Conservation (phyloP, 2,329 filamentous ascomycete species). For the Hypoxylon sp. region DNA sequence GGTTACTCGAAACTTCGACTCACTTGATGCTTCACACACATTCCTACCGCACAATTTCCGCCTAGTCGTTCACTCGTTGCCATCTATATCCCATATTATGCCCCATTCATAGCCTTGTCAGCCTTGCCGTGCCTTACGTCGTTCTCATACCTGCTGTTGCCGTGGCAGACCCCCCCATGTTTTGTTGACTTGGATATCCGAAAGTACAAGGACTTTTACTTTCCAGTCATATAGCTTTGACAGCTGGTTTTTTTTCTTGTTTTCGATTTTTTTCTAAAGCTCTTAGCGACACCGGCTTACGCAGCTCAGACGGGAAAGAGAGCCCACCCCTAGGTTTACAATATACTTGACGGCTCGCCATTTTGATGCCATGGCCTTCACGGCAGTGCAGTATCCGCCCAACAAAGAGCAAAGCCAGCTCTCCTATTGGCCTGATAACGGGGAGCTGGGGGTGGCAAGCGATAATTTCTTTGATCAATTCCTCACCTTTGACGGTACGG, state of each 20-base stretch:
- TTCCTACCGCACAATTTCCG: constrained; percentile 45
- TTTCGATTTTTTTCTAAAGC: constrained; percentile 35
- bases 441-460: constrained; percentile 44
- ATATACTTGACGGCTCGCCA: constrained; percentile 24
- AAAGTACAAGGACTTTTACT: constrained; percentile 44
- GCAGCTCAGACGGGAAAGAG: constrained; percentile 24
- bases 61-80: constrained; percentile 44
- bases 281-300: constrained; percentile 32
- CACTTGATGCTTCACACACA: constrained; percentile 47
- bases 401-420: constrained; percentile 50
- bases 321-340: constrained; percentile 35
- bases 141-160: constrained; percentile 49
- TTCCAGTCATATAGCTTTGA: constrained; percentile 25
- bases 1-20: constrained; percentile 37
- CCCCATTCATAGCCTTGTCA: constrained; percentile 43
- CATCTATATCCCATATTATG: constrained; percentile 43
- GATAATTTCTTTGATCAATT: constrained; percentile 53
- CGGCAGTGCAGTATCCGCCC: constrained; percentile 45
- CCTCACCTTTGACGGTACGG: constrained; percentile 50
- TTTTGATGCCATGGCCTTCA: constrained; percentile 48
- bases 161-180: constrained; percentile 47
- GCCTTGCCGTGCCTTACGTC: constrained; percentile 47
- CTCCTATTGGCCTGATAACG: constrained; percentile 49
- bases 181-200: constrained; percentile 50
- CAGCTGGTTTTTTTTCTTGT: constrained; percentile 19